These are phyloP conservation scores for Fusarium metavorans DNA, from an alignment of 2,329 filamentous ascomycete species.

Conservation along the genomic window DNA sequence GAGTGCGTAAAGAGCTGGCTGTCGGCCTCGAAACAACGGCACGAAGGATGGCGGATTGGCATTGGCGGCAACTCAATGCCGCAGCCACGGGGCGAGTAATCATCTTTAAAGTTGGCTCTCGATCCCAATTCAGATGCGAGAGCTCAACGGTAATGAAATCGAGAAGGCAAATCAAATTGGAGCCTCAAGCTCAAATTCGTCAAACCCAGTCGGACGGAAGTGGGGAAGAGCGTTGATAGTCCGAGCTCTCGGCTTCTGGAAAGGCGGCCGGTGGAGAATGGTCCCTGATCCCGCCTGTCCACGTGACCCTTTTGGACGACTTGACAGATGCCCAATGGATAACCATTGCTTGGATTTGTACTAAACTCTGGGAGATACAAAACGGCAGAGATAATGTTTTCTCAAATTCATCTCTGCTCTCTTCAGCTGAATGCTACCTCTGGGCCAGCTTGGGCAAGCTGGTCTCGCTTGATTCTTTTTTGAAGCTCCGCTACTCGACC, in stretches of 20 bases:
- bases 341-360: neutral
- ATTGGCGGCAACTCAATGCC: slow-evolving; percentile 48
- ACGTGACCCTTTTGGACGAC: slow-evolving; percentile 34
- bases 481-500: neutral
- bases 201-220: slow-evolving; percentile 3
- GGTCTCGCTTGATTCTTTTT: neutral
- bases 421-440: too few species aligned
- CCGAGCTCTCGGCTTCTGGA: slow-evolving; percentile 16
- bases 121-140: neutral
- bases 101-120: slow-evolving; percentile 36
- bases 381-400: too few species aligned
- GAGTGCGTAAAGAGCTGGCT: slow-evolving; percentile 36
- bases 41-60: slow-evolving; percentile 46
- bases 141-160: neutral
- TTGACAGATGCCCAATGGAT: slow-evolving; percentile 7
- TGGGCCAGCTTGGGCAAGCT: too few species aligned
- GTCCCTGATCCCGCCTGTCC: slow-evolving; percentile 18
- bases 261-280: slow-evolving; percentile 8
- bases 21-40: slow-evolving; percentile 44
- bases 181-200: slow-evolving; percentile 24
- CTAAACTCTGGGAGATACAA: neutral
- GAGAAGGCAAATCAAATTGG: slow-evolving; percentile 2
- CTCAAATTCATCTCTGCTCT: neutral
- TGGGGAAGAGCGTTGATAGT: slow-evolving; percentile 26
- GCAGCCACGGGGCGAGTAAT: slow-evolving; percentile 47